phyloP scores from a whole-genome alignment of 352 stramenopile species.

The Lagenidium giganteum region DNA sequence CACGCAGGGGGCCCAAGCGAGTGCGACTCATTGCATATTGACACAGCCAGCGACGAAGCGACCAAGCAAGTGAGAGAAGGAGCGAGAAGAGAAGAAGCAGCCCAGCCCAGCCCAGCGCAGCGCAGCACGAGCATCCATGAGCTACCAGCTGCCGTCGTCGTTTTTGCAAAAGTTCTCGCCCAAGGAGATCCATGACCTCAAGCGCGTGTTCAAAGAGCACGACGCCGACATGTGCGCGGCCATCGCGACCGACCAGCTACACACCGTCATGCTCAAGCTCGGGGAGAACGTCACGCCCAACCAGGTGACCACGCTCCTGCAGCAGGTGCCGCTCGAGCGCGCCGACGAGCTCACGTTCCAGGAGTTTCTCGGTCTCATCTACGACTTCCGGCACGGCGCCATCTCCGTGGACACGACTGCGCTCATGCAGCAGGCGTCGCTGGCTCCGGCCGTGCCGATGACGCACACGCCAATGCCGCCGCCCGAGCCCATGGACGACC shows the following conservation, averaged over 20 bases:
- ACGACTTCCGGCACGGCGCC: conserved; percentile 64
- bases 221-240: conserved; percentile 64
- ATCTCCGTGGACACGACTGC: conserved; percentile 47
- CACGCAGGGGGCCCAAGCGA: too few species aligned
- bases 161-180: conserved; percentile 86
- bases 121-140: too few species aligned
- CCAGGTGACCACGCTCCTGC: conserved; percentile 49
- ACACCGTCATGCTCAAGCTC: conserved; percentile 65
- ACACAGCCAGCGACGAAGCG: too few species aligned
- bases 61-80: too few species aligned
- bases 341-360: conserved; percentile 57
- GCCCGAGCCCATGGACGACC: too few species aligned
- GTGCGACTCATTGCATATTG: too few species aligned
- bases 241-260: conserved; percentile 39
- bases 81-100: too few species aligned
- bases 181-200: conserved; percentile 85
- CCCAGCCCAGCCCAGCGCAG: too few species aligned
- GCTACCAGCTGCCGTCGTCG: conserved; percentile 76
- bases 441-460: conserved; percentile 16
- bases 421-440: conserved; percentile 35
- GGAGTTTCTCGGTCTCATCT: conserved; percentile 77
- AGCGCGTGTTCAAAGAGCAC: conserved; percentile 83
- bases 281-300: conserved; percentile 74
- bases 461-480: too few species aligned
- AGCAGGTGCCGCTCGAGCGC: conserved; percentile 53